A percentile compares a stretch with the other conserved stretches of the same genome.
Conservation (phyloP, 164 flowering plant genomes). For the Magnolia officinalis region DNA sequence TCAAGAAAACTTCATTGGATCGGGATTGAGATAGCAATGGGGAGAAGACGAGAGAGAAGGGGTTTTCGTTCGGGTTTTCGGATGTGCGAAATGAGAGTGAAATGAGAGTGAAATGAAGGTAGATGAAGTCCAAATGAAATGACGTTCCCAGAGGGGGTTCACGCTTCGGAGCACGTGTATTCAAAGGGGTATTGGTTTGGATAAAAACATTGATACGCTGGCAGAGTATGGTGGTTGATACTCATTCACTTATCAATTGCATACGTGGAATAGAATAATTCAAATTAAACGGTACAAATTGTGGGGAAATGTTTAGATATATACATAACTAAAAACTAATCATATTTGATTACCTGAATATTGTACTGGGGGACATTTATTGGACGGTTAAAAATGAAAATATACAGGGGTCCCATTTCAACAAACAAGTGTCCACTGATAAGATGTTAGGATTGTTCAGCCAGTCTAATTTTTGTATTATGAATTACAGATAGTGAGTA, state of each 20-base stretch:
- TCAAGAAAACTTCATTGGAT: background rate
- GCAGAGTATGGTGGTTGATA: background rate
- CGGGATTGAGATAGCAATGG: background rate
- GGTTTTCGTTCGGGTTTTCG: slow-evolving; percentile 7
- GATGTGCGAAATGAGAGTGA: background rate
- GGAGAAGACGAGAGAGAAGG: background rate
- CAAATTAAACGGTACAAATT: background rate
- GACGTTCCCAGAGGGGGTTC: background rate
- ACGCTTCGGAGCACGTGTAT: background rate
- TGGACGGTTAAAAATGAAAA: no score
- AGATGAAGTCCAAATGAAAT: slow-evolving; percentile 15
- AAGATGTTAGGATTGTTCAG: no score
- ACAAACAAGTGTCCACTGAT: no score
- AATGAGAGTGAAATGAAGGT: slow-evolving; percentile 5
- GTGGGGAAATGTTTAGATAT: no score
- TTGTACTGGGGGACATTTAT: no score
- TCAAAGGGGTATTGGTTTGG: background rate
- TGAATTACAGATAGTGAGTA: no score
- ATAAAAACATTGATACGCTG: background rate
- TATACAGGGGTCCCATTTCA: no score
- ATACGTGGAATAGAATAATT: background rate
- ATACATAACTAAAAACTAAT: no score
- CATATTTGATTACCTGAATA: no score
- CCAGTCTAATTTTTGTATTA: no score
- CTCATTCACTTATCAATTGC: background rate